phyloP scores from a whole-genome alignment of 2,329 filamentous ascomycete genomes.

The Dothidotthia symphoricarpi region DNA sequence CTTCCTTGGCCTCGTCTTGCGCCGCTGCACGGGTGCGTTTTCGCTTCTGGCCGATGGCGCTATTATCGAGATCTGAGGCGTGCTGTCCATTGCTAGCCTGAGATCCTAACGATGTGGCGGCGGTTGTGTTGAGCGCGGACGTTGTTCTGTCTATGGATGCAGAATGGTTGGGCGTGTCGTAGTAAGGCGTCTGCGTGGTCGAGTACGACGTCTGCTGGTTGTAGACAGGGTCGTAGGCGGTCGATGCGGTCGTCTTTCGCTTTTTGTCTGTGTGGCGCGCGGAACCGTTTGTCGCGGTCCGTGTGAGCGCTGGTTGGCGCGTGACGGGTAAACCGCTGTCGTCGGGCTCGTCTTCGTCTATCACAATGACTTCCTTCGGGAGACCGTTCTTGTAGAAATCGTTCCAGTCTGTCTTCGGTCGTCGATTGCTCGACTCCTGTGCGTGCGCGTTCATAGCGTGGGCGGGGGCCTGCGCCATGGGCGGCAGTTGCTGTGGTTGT shows the following conservation, averaged over 20 bases:
- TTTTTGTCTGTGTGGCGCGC: conserved; percentile 66
- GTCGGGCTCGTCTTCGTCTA: conserved; percentile 50
- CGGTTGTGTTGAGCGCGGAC: conserved; percentile 78
- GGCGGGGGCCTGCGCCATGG: conserved; percentile 20
- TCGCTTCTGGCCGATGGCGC: conserved; percentile 76
- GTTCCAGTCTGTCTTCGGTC: conserved; percentile 41
- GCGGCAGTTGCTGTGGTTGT: conserved; percentile 35
- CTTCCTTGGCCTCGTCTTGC: conserved; percentile 72
- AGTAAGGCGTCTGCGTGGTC: conserved; percentile 68
- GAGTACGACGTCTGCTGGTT: conserved; percentile 71
- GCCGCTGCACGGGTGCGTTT: conserved; percentile 82
- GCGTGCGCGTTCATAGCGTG: conserved; percentile 27
- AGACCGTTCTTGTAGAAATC: conserved; percentile 47
- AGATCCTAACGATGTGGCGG: conserved; percentile 80
- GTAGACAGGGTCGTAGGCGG: conserved; percentile 67
- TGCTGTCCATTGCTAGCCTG: conserved; percentile 60
- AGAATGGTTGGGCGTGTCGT: conserved; percentile 67
- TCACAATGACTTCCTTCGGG: conserved; percentile 53
- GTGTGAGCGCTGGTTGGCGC: conserved; percentile 22
- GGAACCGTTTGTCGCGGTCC: conserved; percentile 45
- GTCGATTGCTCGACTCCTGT: conserved; percentile 16
- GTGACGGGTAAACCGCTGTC: conserved; percentile 18
- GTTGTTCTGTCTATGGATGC: conserved; percentile 81
- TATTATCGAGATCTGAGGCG: conserved; percentile 60
- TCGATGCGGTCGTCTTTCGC: conserved; percentile 64